Evolutionary conservation across 345 rosid genomes (phyloP), one percentile per base, ranked within the genome.

Genomic region (Hibiscus trionum): DNA sequence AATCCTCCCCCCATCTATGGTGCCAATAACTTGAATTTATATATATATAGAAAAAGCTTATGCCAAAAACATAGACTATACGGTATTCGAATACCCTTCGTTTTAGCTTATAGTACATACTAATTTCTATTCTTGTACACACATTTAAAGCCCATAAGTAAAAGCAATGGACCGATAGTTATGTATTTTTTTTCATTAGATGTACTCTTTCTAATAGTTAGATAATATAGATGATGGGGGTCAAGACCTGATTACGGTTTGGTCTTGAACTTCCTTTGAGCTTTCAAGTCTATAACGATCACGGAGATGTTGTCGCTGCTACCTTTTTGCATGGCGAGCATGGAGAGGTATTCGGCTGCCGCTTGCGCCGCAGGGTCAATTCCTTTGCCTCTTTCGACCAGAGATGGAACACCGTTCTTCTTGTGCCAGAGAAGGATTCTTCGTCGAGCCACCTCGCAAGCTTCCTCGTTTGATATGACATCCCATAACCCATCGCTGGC

Each of bases 251-350:
- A 66, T 66, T 46, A 66, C 0, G 70, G 75, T 79, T 80, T 93
- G 83, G 81, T 85, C 84, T 82, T 93, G 78, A 84, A 78, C 84
- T 90, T 93, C 83, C 98, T 86, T 71, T 88, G 98, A 69, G 88
- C 86, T 81, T 88, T 93, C 83, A 91, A 80, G 86, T 93, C 98
- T 73, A 93, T 86, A 63, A 93, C 97, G 26, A 93, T 81, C 64
- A 93, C 86, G 0, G 96, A 87, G 81, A 91, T 77, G 80, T 94
- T 91, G 80, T 94, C 98, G 69, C 81, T 84, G 90, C 97, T 88
- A 53, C 97, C 97, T 73, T 84, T 94, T 56, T 87, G 90, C 39
- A 84, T 58, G 49, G 97, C 98, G 3, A 93, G 90, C 82, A 76
- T 81, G 0, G 91, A 81, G 14, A 94, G 95, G 80, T 77, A 86